Base-by-base conservation (phyloP, 2,329 filamentous ascomycete species). In the Claviceps quebecensis region DNA sequence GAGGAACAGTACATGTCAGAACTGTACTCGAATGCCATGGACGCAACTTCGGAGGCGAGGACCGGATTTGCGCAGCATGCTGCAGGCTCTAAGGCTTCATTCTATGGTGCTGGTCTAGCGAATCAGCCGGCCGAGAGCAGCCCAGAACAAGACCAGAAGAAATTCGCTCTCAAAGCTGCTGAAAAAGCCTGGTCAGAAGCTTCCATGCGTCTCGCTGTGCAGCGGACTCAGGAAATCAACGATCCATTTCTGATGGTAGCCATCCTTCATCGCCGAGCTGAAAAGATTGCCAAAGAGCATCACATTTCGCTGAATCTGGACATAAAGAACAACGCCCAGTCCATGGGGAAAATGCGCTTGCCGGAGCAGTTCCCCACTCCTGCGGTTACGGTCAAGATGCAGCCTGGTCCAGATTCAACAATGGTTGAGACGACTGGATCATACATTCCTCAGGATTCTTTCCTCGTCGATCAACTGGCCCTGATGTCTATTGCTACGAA, bases 401-500 rank as follows among this genome's bases (percentile, higher is more conserved):
- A 76, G 54, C 71, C 70, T 1, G 81, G 79, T 0, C 76, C 81
- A 0, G 81, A 88, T 48, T 78, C 78, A 36, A 74, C 78, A 13
- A 67, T 84, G 23, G 74, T 87, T 2, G 68, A 77, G 43, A 82
- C 83, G 1, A 75, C 73, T 14, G 83, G 82, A 2, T 80, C 80
- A 19, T 87, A 85, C 50, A 78, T 94, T 39, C 78, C 93, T 0
- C 81, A 84, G 38, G 85, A 89, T 44, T 80, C 86, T 1, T 81
- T 78, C 50, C 72, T 95, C 37, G 84, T 86, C 14, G 89, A 95
- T 55, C 86, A 96, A 57, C 69, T 96, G 45, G 85, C 87, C 26
- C 73, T 96, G 16, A 65, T 96, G 53, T 93, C 88, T 5, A 76
- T 96, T 52, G 86, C 87, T 17, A 83, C 87, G 9, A 87, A 91